phyloP scores from a whole-genome alignment of 345 rosid species.

The Euclidium syriacum region DNA sequence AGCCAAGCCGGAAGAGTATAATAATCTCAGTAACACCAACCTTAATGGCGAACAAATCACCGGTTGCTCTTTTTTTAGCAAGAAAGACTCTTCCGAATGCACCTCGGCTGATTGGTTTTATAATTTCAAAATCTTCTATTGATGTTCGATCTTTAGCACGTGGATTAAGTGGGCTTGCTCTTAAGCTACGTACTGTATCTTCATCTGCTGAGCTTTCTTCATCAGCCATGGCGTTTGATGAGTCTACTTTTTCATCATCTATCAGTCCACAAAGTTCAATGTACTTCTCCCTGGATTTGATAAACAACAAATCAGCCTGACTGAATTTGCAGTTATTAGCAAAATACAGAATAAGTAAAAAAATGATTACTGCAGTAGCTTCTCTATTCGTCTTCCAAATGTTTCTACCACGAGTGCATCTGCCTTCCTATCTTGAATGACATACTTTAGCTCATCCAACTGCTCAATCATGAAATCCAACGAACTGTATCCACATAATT shows the following conservation, averaged over 20 bases:
- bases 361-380: slow-evolving; percentile 72
- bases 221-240: slow-evolving; percentile 54
- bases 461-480: slow-evolving; percentile 73
- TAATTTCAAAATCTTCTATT: slow-evolving; percentile 96
- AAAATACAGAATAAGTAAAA: neutral
- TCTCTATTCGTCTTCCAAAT: slow-evolving; percentile 93
- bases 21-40: slow-evolving; percentile 34
- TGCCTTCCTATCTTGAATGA: slow-evolving; percentile 89
- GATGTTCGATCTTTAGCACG: slow-evolving; percentile 84
- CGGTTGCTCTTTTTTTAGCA: slow-evolving; percentile 84
- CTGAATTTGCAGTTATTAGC: neutral
- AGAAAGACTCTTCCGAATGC: slow-evolving; percentile 96
- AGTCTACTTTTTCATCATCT: slow-evolving; percentile 72
- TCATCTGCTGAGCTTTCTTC: slow-evolving; percentile 86
- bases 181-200: slow-evolving; percentile 68
- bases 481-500: slow-evolving; percentile 55
- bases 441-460: slow-evolving; percentile 77
- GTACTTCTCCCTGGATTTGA: slow-evolving; percentile 75
- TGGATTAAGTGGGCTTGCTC: slow-evolving; percentile 79
- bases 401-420: slow-evolving; percentile 97
- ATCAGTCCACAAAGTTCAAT: slow-evolving; percentile 68
- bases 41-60: slow-evolving; percentile 94
- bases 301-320: slow-evolving; percentile 1
- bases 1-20: slow-evolving; percentile 8
- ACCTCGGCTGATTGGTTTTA: slow-evolving; percentile 96